Base-by-base conservation (phyloP, 495 filamentous ascomycete genomes). In the Cetradonia linearis region DNA sequence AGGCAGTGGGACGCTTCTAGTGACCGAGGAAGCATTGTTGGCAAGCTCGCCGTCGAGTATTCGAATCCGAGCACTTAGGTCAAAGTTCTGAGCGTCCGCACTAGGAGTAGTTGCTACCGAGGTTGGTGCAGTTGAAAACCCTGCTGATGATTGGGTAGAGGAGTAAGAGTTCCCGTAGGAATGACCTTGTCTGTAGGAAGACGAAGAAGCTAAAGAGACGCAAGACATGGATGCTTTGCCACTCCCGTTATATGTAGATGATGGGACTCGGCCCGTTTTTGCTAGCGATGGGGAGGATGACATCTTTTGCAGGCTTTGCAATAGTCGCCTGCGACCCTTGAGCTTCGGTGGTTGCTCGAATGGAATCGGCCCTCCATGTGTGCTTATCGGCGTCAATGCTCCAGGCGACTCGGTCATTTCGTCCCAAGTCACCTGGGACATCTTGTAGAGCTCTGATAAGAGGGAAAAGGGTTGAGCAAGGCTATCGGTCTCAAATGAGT, bases 211-310 rank as follows among this genome's bases (percentile, higher is more conserved):
- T 57, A 96, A 78, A 55, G 91, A 95, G 40, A 90, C 84, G 68
- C 90, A 96, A 23, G 93, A 96, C 61, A 95, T 76, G 18, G 86
- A 94, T 4, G 84, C 87, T 70, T 82, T 86, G 62, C 83, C 82
- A 52, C 83, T 77, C 59, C 81, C 80, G 64, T 86, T 75, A 65
- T 85, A 85, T 36, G 73, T 75, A 38, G 75, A 74, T 7, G 82
- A 78, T 48, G 75, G 72, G 36, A 75, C 77, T 62, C 86, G 81
- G 31, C 82, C 77, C 53, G 84, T 69, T 56, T 83, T 82, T 34
- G 79, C 72, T 31, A 97, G 74, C 27, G 88, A 86, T 11, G 89
- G 86, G 2, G 87, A 90, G 2, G 93, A 96, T 18, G 91, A 87
- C 61, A 97, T 93, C 46, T 90, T 87, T 66, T 94, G 85, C 53